phyloP scores from a whole-genome alignment of 352 stramenopile genomes.

The Phytopythium sindhum region DNA sequence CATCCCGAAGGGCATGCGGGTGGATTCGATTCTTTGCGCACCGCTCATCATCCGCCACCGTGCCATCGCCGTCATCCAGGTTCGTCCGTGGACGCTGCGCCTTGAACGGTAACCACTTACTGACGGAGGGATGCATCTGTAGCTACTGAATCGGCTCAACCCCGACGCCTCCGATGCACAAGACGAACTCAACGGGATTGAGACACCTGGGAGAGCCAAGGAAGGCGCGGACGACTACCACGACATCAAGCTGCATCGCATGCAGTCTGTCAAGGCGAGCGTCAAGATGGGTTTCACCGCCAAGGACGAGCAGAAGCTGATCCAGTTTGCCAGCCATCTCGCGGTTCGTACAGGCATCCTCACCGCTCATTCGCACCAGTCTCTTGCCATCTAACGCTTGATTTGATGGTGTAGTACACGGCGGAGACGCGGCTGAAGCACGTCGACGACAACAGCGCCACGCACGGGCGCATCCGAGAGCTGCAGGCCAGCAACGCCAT shows the following conservation, averaged over 20 bases:
- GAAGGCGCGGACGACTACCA: slow-evolving; percentile 23
- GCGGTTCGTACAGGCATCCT: slow-evolving; percentile 15
- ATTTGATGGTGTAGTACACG: slow-evolving; percentile 26
- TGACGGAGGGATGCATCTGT: not conserved
- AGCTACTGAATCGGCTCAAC: slow-evolving; percentile 59
- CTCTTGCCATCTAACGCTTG: not conserved
- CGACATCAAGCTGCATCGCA: slow-evolving; percentile 39
- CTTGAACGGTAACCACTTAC: not conserved
- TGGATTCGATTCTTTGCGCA: slow-evolving; percentile 56
- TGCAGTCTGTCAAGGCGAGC: slow-evolving; percentile 22
- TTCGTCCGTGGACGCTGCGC: slow-evolving; percentile 4
- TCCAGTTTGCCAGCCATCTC: slow-evolving; percentile 59
- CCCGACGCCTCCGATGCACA: slow-evolving; percentile 8
- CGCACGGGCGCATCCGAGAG: slow-evolving; percentile 37
- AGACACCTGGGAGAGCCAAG: not conserved
- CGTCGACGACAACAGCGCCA: slow-evolving; percentile 20
- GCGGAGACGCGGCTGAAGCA: slow-evolving; percentile 51
- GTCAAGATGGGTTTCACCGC: slow-evolving; percentile 36
- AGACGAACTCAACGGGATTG: slow-evolving; percentile 8
- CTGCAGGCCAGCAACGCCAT: slow-evolving; percentile 42
- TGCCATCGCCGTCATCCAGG: slow-evolving; percentile 56
- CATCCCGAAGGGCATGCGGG: slow-evolving; percentile 37
- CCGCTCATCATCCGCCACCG: slow-evolving; percentile 53
- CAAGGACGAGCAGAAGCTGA: slow-evolving; percentile 65
- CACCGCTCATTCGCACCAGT: not conserved